Evolutionary conservation across 2,329 filamentous ascomycete species (phyloP).

Genomic region (Colletotrichum australisinense): DNA sequence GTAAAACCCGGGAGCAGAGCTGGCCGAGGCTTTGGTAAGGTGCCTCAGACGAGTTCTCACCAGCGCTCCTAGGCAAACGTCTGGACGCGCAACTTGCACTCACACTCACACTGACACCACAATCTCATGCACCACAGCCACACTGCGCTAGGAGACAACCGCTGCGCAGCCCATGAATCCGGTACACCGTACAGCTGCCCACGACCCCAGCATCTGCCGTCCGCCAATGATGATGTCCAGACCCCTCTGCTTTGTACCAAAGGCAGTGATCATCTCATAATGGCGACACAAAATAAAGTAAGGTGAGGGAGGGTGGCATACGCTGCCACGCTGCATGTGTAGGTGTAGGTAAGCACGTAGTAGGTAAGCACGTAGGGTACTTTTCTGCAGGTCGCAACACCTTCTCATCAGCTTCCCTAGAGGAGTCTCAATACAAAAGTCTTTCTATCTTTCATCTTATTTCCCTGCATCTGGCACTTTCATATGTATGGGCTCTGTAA

Average conservation of each 20-base stretch:
- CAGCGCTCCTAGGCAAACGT: not conserved
- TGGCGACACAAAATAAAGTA: not conserved
- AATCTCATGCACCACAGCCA: slow-evolving; percentile 1
- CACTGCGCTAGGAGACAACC: not conserved
- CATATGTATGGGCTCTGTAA: too few species aligned
- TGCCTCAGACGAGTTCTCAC: not conserved
- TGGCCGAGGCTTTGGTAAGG: too few species aligned
- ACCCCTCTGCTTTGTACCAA: not conserved
- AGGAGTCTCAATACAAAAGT: not conserved
- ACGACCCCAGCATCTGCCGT: not conserved
- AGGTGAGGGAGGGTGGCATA: not conserved
- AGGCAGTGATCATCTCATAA: too few species aligned
- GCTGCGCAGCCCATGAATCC: not conserved
- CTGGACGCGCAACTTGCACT: not conserved
- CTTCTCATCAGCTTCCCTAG: not conserved
- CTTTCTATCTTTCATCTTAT: too few species aligned
- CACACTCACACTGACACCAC: not conserved
- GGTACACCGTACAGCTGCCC: not conserved
- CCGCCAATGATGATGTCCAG: not conserved
- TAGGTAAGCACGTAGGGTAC: not conserved
- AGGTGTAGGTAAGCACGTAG: not conserved
- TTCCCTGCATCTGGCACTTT: too few species aligned
- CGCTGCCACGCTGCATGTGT: too few species aligned
- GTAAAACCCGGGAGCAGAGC: not conserved
- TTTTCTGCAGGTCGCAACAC: not conserved